Evolutionary conservation across 2,329 filamentous ascomycete genomes (phyloP).

Genomic region (Venturia aucupariae): DNA sequence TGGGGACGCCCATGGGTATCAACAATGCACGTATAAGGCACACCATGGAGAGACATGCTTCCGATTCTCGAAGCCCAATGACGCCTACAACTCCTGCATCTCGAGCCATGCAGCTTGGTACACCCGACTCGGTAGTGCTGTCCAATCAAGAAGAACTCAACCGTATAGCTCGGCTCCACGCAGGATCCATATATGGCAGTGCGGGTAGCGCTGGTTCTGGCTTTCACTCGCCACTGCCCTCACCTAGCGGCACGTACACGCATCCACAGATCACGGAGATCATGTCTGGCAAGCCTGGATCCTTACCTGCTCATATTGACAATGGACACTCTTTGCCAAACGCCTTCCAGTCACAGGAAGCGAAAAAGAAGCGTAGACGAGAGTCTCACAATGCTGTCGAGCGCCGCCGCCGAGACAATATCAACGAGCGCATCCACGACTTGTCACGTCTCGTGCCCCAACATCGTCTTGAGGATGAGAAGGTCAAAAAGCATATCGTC

Average conservation of each 20-base stretch:
- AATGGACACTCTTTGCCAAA: constrained; percentile 37
- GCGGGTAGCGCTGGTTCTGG: constrained; percentile 69
- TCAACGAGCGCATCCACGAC: constrained; percentile 97
- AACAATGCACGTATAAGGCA: constrained; percentile 26
- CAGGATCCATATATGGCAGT: constrained; percentile 85
- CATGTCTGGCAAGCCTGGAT: constrained; percentile 73
- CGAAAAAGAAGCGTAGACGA: constrained; percentile 80
- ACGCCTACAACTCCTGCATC: constrained; percentile 79
- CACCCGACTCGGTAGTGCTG: constrained; percentile 63
- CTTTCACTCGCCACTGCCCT: constrained; percentile 82
- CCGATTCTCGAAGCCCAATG: constrained; percentile 68
- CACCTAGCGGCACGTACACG: constrained; percentile 60
- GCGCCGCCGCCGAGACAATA: constrained; percentile 88
- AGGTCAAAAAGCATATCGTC: constrained; percentile 87
- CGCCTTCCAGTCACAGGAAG: constrained; percentile 72
- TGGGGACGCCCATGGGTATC: constrained; percentile 20
- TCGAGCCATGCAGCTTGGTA: constrained; percentile 57
- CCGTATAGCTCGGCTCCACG: constrained; percentile 54
- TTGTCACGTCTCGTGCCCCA: constrained; percentile 85
- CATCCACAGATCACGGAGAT: constrained; percentile 80
- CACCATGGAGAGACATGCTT: constrained; percentile 49
- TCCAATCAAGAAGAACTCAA: constrained; percentile 70
- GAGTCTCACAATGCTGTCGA: constrained; percentile 97
- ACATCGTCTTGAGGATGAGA: constrained; percentile 92
- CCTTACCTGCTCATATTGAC: constrained; percentile 79